A percentile compares a stretch with the other conserved stretches of the same genome.
These are phyloP conservation scores for Fibroporia radiculosa DNA, from an alignment of 768 basidiomycete species.

Conservation along the genomic window DNA sequence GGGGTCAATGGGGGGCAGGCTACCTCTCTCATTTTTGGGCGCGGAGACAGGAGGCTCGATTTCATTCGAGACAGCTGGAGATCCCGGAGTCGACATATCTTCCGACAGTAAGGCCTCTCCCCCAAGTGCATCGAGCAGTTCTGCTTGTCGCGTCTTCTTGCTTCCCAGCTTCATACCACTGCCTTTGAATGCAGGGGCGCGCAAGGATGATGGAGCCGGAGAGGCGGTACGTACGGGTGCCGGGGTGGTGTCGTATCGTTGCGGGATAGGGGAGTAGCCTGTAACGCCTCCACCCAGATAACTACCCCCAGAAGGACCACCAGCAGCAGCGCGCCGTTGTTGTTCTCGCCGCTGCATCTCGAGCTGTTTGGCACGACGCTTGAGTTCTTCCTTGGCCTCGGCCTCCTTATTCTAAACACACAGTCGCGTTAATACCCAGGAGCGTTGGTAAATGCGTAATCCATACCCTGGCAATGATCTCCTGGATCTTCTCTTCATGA, in stretches of 20 bases:
- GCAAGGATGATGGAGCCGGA: slow-evolving; percentile 41
- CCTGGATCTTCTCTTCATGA: slow-evolving; percentile 93
- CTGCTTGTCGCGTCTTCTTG: slow-evolving; percentile 87
- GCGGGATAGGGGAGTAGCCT: slow-evolving; percentile 63
- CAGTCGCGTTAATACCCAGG: neutral
- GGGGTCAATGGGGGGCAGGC: slow-evolving; percentile 64
- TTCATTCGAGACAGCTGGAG: slow-evolving; percentile 41
- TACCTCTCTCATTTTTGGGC: slow-evolving; percentile 48
- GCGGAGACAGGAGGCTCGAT: slow-evolving; percentile 34
- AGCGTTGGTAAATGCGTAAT: neutral
- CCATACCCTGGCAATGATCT: slow-evolving; percentile 90
- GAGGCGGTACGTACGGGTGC: slow-evolving; percentile 35
- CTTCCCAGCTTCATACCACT: slow-evolving; percentile 94
- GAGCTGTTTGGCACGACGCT: slow-evolving; percentile 93
- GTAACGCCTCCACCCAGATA: slow-evolving; percentile 62
- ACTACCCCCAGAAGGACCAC: slow-evolving; percentile 42
- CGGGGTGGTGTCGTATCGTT: slow-evolving; percentile 61
- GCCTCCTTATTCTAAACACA: slow-evolving; percentile 86
- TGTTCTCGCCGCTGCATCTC: slow-evolving; percentile 97
- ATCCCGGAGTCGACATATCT: slow-evolving; percentile 42
- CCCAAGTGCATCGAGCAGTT: slow-evolving; percentile 81
- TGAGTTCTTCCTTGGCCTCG: slow-evolving; percentile 98
- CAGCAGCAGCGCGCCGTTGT: slow-evolving; percentile 61
- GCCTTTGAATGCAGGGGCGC: slow-evolving; percentile 82
- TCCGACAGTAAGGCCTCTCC: slow-evolving; percentile 59